Conservation (phyloP, 176 grass and related monocot genomes). For the Triticum dicoccoides region DNA sequence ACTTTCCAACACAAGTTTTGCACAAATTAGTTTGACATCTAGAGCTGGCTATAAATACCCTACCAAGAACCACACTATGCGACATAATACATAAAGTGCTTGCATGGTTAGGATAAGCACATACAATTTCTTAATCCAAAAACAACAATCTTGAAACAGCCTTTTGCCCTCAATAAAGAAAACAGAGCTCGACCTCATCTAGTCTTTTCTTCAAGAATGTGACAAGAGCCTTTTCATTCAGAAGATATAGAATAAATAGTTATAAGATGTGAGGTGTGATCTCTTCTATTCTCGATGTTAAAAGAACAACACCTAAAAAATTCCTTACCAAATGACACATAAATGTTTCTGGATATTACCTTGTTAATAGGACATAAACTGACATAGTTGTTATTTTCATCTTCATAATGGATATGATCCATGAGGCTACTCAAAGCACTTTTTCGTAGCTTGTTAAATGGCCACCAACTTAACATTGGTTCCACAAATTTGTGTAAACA, state of each 20-base stretch:
- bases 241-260: neutral
- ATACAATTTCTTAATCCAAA: neutral
- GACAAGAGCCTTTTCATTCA: no score
- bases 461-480: constrained; percentile 42
- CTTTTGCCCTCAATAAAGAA: neutral
- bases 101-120: neutral
- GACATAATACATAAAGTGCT: neutral
- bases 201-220: neutral
- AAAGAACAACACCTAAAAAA: neutral
- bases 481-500: constrained; percentile 41
- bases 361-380: constrained; percentile 46
- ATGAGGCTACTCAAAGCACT: neutral
- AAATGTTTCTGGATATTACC: constrained; percentile 17
- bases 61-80: neutral
- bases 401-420: no score
- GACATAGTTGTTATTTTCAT: constrained; percentile 15
- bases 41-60: neutral
- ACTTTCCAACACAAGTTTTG: neutral
- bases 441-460: constrained; percentile 34
- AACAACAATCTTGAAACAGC: neutral
- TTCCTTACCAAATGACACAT: neutral
- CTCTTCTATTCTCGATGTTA: neutral
- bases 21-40: neutral
- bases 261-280: neutral
- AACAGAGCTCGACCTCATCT: neutral